Evolutionary conservation across 2,329 filamentous ascomycete species (phyloP), one percentile per base, ranked within the genome.

Genomic region (Colletotrichum sp.): DNA sequence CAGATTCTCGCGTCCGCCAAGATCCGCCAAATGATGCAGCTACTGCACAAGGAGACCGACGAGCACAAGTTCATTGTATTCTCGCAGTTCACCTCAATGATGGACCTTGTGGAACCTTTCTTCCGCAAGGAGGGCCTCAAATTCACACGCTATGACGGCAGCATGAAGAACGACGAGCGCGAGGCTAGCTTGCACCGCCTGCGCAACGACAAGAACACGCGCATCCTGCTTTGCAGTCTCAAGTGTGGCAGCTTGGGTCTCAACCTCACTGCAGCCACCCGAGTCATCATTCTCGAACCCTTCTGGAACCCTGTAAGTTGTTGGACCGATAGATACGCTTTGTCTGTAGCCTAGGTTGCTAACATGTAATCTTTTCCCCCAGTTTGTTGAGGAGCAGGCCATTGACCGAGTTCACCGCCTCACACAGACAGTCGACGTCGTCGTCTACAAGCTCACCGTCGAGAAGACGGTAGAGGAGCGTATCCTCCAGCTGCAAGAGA

Each of bases 321-420:
- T 21, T 30, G 10, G 24, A 18, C 8, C 32, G 16, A 34, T n/a
- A 34, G 55, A 4, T 21, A 18, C n/a, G 30, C 24, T n/a, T 55
- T 24, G 28, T 55, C 18, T 28, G 30, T 36, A 44, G 21, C 32
- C 26, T 36, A 24, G 6, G 6, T 30, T 28, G 36, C 39, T 71
- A 28, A 64, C 28, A 44, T 32, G 18, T 13, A 24, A 10, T 59
- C 55, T 12, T 12, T 12, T 5, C n/a, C 32, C 28, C 13, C 34
- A 95, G 91, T 99, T 99, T 82, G 95, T 99, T 39, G 97, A 99
- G 88, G 97, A 99, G 84, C 97, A 99, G 88, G 97, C 97, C 65
- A 99, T 99, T 80, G 97, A 99, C 85, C 95, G 97, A 71, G 97
- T 99, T 30, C 97, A 99, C 83, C 95, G 97, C n/a, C 93, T 99